Base-by-base conservation (phyloP, 305 asterid species). In the Fraxinus baroniana region DNA sequence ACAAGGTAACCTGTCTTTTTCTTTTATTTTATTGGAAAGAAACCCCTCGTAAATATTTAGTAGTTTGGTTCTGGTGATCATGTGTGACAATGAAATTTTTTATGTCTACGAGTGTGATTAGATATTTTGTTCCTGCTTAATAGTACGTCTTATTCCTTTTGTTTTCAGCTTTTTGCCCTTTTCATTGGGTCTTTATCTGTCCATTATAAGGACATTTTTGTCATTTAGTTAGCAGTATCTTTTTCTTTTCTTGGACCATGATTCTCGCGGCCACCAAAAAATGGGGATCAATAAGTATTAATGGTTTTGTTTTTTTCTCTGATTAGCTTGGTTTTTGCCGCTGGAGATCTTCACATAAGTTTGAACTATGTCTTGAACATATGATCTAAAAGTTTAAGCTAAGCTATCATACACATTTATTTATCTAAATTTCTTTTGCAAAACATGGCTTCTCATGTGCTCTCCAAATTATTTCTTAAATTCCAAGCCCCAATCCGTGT, bases 1-100 rank as follows among this genome's bases (percentile, higher is more conserved):
- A 91, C 88, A 95, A 95, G 99, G 99, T 95, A 68, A 85, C 98
- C 88, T 87, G 89, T 89, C 86, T 79, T 81, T 81, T 66, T 83
- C 82, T 71, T 64, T 22, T 24, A 64, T 64, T 64, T 64, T 24
- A 64, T 24, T 24, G 32, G 73, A 64, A 26, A 64, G 33, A 26
- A 9, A 64, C 0, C 15, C 33, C 17, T 64, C 24, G 73, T 32
- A 60, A 18, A n/a, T 60, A 60, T 36, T 64, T 64, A 24, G 33
- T 64, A 62, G 49, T 41, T 2, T 22, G 12, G 30, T 64, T 60
- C 26, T 18, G 70, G 30, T 20, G 26, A 60, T 60, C 26, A 60
- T 20, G 70, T 22, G 9, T 60, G 30, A 60, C 30, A 24, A 64
- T 64, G 7, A 64, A 64, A 22, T 64, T 64, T 64, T 32, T 24